A percentile compares a stretch with the other conserved stretches of the same genome.
Conservation (phyloP, 768 basidiomycete species). For the Hygrocybe punicea region DNA sequence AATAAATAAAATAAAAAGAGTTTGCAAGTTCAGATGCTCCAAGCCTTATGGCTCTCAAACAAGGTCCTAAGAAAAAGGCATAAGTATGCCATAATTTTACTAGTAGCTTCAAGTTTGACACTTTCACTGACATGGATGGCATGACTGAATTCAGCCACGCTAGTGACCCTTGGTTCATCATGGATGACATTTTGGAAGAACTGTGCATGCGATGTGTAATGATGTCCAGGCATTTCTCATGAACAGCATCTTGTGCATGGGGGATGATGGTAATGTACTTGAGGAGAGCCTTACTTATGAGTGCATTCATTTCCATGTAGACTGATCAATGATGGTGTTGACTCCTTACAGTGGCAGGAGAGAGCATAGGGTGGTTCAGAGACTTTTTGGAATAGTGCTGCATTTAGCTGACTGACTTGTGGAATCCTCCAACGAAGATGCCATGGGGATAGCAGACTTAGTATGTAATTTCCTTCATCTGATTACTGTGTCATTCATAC, state of each 20-base stretch:
- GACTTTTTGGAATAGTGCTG: neutral
- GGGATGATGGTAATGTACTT: neutral
- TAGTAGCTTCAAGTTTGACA: neutral
- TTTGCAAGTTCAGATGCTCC: neutral
- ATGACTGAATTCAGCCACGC: too few relatives aligned
- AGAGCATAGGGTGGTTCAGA: neutral
- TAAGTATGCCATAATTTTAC: neutral
- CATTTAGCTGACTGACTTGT: too few relatives aligned
- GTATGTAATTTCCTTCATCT: too few relatives aligned
- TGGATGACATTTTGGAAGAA: constrained; percentile 1
- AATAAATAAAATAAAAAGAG: too few relatives aligned
- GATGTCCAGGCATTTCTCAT: neutral
- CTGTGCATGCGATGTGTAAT: too few relatives aligned
- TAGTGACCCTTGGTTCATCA: constrained; percentile 1
- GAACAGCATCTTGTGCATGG: neutral
- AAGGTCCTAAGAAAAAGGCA: too few relatives aligned
- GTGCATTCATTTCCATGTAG: neutral
- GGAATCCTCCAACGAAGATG: too few relatives aligned
- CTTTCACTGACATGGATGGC: neutral
- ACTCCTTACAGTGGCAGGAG: neutral
- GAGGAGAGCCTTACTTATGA: neutral
- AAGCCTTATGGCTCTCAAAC: neutral
- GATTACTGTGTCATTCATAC: too few relatives aligned
- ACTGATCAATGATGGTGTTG: neutral
- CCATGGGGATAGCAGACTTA: too few relatives aligned